A percentile compares a stretch with the other conserved stretches of the same genome.
Evolutionary conservation across 2,329 filamentous ascomycete genomes (phyloP).

Genomic region (Fusarium brevicatenulatum): DNA sequence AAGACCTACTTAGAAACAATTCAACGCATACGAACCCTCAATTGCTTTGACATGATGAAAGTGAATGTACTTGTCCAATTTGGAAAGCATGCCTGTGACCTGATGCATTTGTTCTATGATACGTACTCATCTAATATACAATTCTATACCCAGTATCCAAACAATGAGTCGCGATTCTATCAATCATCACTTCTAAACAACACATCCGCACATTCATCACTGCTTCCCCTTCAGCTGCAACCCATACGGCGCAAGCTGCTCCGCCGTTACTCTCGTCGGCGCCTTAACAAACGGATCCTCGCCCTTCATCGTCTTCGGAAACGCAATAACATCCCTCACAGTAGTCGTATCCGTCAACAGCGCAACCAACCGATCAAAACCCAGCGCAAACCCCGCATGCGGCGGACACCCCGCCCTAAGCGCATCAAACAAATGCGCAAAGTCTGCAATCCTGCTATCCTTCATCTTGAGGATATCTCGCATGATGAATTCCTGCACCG

Average conservation of each 20-base stretch:
- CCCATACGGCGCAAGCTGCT: slow-evolving; percentile 62
- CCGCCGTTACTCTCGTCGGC: slow-evolving; percentile 73
- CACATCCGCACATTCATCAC: not conserved
- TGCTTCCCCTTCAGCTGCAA: slow-evolving; percentile 44
- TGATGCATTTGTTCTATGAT: not conserved
- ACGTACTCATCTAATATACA: slow-evolving; percentile 29
- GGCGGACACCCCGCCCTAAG: slow-evolving; percentile 89
- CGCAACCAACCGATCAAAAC: slow-evolving; percentile 87
- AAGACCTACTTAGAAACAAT: slow-evolving; percentile 6
- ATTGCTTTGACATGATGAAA: not conserved
- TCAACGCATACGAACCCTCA: not conserved
- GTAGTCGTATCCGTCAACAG: slow-evolving; percentile 80
- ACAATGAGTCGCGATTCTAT: slow-evolving; percentile 10
- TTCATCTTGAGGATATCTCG: slow-evolving; percentile 84
- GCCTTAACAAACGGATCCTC: slow-evolving; percentile 86
- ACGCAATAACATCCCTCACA: slow-evolving; percentile 93
- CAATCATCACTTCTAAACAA: not conserved
- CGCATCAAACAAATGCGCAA: slow-evolving; percentile 85
- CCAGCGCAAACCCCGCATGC: slow-evolving; percentile 91
- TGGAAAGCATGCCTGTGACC: accelerated
- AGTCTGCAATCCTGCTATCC: slow-evolving; percentile 77
- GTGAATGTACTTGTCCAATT: not conserved
- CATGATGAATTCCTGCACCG: slow-evolving; percentile 87
- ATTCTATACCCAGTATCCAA: not conserved
- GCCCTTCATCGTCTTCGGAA: slow-evolving; percentile 92